Percentiles rank a stretch among this genome's conserved stretches.
Evolutionary conservation across 441 rosid species (phyloP).

Genomic region (Bruguiera hainesii): DNA sequence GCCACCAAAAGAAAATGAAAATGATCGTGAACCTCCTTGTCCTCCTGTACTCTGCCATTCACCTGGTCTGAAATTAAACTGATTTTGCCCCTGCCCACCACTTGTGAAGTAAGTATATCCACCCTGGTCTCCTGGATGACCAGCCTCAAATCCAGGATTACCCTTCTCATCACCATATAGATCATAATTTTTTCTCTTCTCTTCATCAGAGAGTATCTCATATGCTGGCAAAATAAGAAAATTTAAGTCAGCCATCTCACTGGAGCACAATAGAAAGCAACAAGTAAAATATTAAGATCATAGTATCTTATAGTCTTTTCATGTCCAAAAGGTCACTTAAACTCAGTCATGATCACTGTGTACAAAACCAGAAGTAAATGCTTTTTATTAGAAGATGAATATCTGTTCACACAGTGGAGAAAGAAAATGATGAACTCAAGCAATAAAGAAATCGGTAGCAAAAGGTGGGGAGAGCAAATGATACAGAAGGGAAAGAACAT

Average conservation of each 20-base stretch:
- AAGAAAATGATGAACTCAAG: not conserved
- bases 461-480: too few species aligned
- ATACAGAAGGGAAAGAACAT: not conserved
- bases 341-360: not conserved
- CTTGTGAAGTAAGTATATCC: conserved; percentile 52
- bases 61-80: conserved; percentile 53
- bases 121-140: conserved; percentile 53
- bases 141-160: conserved; percentile 70
- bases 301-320: not conserved
- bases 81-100: conserved; percentile 59
- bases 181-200: conserved; percentile 86
- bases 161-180: conserved; percentile 89
- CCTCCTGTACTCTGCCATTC: conserved; percentile 77
- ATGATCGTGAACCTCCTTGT: conserved; percentile 57
- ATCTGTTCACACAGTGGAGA: too few species aligned
- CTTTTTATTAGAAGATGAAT: not conserved
- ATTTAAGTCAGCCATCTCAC: not conserved
- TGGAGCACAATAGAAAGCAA: not conserved
- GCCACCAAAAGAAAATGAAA: conserved; percentile 75
- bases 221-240: conserved; percentile 57
- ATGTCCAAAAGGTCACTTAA: not conserved
- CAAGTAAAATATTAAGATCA: not conserved
- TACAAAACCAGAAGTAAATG: not conserved
- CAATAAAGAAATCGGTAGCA: not conserved
- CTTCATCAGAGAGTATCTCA: conserved; percentile 86